phyloP scores from a whole-genome alignment of 2,329 filamentous ascomycete species.

The Orbilia javanica region DNA sequence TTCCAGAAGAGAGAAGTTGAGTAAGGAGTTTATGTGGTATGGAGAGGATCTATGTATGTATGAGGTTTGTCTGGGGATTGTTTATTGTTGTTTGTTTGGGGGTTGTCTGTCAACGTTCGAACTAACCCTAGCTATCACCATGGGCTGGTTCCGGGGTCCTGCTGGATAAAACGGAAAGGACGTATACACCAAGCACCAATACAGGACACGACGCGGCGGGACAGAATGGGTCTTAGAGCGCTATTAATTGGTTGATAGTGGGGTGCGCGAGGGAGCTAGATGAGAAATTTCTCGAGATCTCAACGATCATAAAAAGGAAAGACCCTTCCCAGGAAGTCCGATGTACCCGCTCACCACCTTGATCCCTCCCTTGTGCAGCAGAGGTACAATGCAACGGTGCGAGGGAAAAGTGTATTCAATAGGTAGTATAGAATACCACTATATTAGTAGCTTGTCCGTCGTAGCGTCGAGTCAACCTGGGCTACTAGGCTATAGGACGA shows the following conservation, averaged over 20 bases:
- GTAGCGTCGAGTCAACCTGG: slow-evolving; percentile 16
- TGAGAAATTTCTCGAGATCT: slow-evolving; percentile 49
- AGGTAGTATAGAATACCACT: slow-evolving; percentile 3
- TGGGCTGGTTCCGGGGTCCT: slow-evolving; percentile 45
- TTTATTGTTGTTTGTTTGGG: slow-evolving; percentile 58
- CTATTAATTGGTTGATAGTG: slow-evolving; percentile 50
- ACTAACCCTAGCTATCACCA: slow-evolving; percentile 54
- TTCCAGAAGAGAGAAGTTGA: slow-evolving; percentile 28
- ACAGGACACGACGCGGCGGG: slow-evolving; percentile 53
- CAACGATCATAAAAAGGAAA: slow-evolving; percentile 3
- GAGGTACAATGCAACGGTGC: slow-evolving; percentile 22
- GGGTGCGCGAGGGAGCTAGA: slow-evolving; percentile 28
- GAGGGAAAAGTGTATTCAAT: slow-evolving; percentile 23
- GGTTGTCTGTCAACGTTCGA: slow-evolving; percentile 34
- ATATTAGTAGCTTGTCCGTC: not conserved
- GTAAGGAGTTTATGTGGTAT: slow-evolving; percentile 50
- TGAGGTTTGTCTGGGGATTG: too few relatives aligned
- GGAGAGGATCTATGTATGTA: too few relatives aligned
- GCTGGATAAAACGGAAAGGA: slow-evolving; percentile 56
- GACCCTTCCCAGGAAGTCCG: slow-evolving; percentile 19
- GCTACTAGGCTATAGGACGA: slow-evolving; percentile 31
- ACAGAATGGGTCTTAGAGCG: slow-evolving; percentile 47
- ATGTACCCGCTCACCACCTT: slow-evolving; percentile 48
- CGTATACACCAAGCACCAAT: slow-evolving; percentile 38
- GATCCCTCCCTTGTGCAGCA: slow-evolving; percentile 53